Evolutionary conservation across 805 yeast species (phyloP), one percentile per base, ranked within the genome.

Genomic region (Saccharomycopsis sp.): DNA sequence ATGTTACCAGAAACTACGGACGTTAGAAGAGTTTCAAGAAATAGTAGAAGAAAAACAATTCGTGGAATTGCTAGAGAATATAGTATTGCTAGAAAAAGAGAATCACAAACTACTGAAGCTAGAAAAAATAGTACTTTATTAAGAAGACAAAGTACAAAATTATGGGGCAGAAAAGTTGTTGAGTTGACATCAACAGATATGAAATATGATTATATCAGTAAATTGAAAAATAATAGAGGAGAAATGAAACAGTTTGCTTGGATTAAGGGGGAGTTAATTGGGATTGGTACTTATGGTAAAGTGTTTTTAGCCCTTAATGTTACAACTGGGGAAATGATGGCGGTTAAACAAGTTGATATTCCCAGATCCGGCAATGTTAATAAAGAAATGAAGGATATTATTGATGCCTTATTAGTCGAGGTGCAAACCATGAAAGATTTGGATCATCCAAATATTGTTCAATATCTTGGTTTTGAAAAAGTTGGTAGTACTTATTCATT

Each of bases 311-410:
- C 95, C 1, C 68, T 92, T 54, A 92, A 92, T 58, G 88, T 87
- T 14, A 92, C 97, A 1, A 86, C 95, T 0, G 97, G 97, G 40
- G 99, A 92, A 53, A 87, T 92, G 95, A 81, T 92, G 64, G 99
- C 99, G 0, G 98, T 92, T 2, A 92, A 92, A 55, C 98, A 92
- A 59, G 96, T 89, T 2, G 78, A 72, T 31, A 79, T 80, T 10
- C 78, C 84, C 1, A 58, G 62, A 40, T 54, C 66, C 26, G 58
- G 62, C 15, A 47, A 54, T 1, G 65, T 60, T 37, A 63, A 66
- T 36, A 63, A 67, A 19, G 69, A 71, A 37, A 62, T 68, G 2
- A 58, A 63, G 21, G 87, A 75, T 42, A 83, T 80, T 2, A 70
- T 86, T 34, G 92, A 80, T 39, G 94, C 96, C 0, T 64, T 92